Evolutionary conservation across 371 early-diverging fungal genomes (phyloP), one percentile per base, ranked within the genome.

Genomic region (Cladochytrium tenue): DNA sequence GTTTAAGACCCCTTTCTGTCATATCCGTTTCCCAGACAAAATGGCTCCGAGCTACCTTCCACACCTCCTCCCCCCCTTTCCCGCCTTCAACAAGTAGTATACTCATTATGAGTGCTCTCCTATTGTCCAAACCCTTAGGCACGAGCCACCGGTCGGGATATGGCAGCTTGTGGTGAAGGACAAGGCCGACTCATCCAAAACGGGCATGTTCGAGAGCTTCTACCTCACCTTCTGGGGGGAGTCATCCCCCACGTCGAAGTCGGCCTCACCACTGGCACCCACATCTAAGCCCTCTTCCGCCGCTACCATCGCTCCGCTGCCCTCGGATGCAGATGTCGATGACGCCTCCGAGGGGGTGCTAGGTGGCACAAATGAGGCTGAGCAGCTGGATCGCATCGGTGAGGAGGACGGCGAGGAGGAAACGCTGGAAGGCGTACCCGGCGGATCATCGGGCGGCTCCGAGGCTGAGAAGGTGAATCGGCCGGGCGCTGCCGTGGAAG

Each of bases 81-180:
- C 67, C 57, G 30, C 13, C 51, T 2, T 58, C 62, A 28, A 63
- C 51, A 62, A 10, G 26, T 7, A 30, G 67, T 53, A 26, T n/a
- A 5, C 20, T 28, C 26, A 3, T 32, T 60, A 25, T 20, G 28
- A 50, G n/a, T n/a, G n/a, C n/a, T n/a, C n/a, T n/a, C n/a, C n/a
- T n/a, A n/a, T n/a, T n/a, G n/a, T n/a, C n/a, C n/a, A n/a, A n/a
- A n/a, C n/a, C n/a, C n/a, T n/a, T 60, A 91, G 93, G 93, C 94
- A 90, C 67, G 97, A 96, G 65, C 66, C 82, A 35, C 90, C 91
- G 10, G 67, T 88, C 2, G 97, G 98, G 36, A 70, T 70, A 10
- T 97, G 98, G 98, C 82, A 85, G 1, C 66, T 97, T 1, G 27
- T 36, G 2, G 76, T 87, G 1, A 60, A 31, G 2, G 87, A 86